Percentiles rank a stretch among this genome's conserved stretches.
Evolutionary conservation across 768 basidiomycete genomes (phyloP).

Genomic region (Strobilomyces echinocephalus): DNA sequence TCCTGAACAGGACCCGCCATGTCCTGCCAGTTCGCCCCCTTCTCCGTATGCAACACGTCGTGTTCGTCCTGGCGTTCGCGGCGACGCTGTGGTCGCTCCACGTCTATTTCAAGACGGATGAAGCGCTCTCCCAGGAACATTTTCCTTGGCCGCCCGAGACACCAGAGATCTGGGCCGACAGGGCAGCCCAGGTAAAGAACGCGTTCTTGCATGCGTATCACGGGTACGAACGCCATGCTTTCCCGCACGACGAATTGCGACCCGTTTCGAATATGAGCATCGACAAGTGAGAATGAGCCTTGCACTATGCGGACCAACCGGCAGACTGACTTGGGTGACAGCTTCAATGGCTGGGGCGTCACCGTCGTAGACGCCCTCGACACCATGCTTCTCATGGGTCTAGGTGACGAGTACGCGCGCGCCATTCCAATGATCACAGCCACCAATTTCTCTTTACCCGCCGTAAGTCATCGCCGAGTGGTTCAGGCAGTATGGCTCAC

Average conservation of each 20-base stretch:
- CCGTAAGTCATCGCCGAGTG: conserved; percentile 29
- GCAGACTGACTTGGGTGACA: conserved; percentile 22
- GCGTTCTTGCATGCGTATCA: conserved; percentile 67
- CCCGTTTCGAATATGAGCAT: conserved; percentile 45
- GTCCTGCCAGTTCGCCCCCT: neutral
- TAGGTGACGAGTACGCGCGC: conserved; percentile 63
- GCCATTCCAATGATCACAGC: conserved; percentile 52
- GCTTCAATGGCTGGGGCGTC: conserved; percentile 79
- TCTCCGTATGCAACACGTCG: conserved; percentile 23
- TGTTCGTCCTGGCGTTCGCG: conserved; percentile 10
- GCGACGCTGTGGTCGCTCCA: conserved; percentile 19
- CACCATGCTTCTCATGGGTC: conserved; percentile 78
- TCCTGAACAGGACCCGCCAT: neutral
- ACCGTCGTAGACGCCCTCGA: conserved; percentile 80
- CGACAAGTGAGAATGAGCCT: conserved; percentile 43
- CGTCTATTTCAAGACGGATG: neutral
- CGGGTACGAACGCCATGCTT: conserved; percentile 58
- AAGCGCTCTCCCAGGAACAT: conserved; percentile 9
- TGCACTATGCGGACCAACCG: neutral
- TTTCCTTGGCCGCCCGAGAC: conserved; percentile 25
- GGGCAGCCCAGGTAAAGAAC: conserved; percentile 52
- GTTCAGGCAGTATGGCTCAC: neutral
- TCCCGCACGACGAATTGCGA: conserved; percentile 57
- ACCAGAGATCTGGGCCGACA: conserved; percentile 43
- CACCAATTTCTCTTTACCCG: conserved; percentile 44